phyloP scores from a whole-genome alignment of 2,329 filamentous ascomycete species.

The Phoma sp. region DNA sequence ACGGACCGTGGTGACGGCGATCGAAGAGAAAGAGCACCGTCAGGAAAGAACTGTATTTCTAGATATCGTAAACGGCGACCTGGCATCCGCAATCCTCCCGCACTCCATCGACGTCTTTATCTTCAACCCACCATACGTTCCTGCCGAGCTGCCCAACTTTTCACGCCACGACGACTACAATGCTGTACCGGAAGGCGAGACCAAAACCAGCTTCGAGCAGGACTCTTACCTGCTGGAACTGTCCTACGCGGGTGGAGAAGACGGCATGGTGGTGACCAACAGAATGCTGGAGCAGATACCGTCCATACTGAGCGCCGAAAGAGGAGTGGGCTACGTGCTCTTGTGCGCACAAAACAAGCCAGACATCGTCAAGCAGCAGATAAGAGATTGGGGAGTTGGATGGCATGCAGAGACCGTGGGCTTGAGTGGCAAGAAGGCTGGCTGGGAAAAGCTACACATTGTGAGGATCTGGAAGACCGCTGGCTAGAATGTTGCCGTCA shows the following conservation, averaged over 20 bases:
- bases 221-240: conserved; percentile 84
- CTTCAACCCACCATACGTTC: conserved; percentile 98
- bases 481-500: conserved; percentile 24
- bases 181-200: conserved; percentile 25
- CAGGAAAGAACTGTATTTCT: conserved; percentile 58
- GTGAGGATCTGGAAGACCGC: conserved; percentile 76
- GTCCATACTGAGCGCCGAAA: conserved; percentile 62
- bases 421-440: conserved; percentile 82
- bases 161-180: conserved; percentile 48
- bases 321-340: conserved; percentile 86
- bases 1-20: conserved; percentile 67
- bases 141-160: conserved; percentile 74
- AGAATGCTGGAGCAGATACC: conserved; percentile 75
- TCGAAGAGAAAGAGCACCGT: conserved; percentile 41
- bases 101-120: conserved; percentile 79
- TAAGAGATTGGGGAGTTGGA: conserved; percentile 62
- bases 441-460: conserved; percentile 93
- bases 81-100: conserved; percentile 66
- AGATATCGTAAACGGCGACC: conserved; percentile 72
- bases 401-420: conserved; percentile 84
- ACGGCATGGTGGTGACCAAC: conserved; percentile 95
- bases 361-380: conserved; percentile 69
- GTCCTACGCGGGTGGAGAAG: conserved; percentile 84
- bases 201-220: conserved; percentile 66
- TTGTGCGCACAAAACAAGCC: conserved; percentile 92